Evolutionary conservation across 176 grass and related monocot species (phyloP).

Genomic region (Bromus sterilis): DNA sequence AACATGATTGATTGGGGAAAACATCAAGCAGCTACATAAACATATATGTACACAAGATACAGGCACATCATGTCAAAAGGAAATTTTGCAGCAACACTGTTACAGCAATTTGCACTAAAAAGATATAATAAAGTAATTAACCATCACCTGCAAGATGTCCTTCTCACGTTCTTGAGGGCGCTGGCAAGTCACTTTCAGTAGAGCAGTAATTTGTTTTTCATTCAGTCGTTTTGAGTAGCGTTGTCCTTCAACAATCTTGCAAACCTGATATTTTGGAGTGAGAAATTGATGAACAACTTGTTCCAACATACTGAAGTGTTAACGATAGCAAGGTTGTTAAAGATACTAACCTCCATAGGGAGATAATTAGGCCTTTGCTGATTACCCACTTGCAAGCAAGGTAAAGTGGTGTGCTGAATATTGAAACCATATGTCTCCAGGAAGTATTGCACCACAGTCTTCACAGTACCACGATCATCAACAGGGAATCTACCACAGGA

Average conservation of each 20-base stretch:
- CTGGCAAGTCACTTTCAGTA: slow-evolving; percentile 92
- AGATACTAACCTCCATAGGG: slow-evolving; percentile 69
- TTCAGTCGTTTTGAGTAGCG: slow-evolving; percentile 88
- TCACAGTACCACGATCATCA: slow-evolving; percentile 86
- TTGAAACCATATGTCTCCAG: slow-evolving; percentile 87
- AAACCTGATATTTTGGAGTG: slow-evolving; percentile 46
- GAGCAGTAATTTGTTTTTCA: slow-evolving; percentile 89
- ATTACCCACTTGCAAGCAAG: slow-evolving; percentile 94
- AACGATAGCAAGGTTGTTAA: background rate
- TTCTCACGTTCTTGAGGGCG: slow-evolving; percentile 70
- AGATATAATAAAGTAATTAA: background rate
- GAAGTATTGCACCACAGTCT: slow-evolving; percentile 92
- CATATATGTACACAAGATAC: background rate
- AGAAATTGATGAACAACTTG: slow-evolving; percentile 14
- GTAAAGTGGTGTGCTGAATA: slow-evolving; percentile 84
- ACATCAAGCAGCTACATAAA: background rate
- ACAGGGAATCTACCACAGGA: slow-evolving; percentile 55
- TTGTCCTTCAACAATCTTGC: slow-evolving; percentile 91
- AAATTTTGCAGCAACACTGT: background rate
- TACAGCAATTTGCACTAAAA: background rate
- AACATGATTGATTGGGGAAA: slow-evolving; percentile 2
- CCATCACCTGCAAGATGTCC: slow-evolving; percentile 73
- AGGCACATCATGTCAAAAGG: background rate
- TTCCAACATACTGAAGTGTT: slow-evolving; percentile 4
- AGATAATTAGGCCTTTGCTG: slow-evolving; percentile 95